Evolutionary conservation across 2,329 filamentous ascomycete species (phyloP).

Genomic region (Xylariaceae sp.): DNA sequence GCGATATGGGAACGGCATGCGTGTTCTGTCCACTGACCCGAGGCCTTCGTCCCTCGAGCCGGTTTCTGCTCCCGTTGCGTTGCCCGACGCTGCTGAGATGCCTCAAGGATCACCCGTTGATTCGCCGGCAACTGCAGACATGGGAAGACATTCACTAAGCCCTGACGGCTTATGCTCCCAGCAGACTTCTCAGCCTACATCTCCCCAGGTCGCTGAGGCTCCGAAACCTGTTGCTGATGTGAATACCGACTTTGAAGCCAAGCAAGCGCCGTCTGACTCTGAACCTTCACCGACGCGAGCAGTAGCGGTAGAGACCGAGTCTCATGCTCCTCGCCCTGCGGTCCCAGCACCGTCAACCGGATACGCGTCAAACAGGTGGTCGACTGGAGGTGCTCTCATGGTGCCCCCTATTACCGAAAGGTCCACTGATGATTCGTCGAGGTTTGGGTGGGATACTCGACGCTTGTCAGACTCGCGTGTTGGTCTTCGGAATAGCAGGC

Average conservation of each 20-base stretch:
- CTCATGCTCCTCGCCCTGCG: conserved; percentile 30
- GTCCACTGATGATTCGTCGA: conserved; percentile 40
- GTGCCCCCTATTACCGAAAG: conserved; percentile 41
- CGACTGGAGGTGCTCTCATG: conserved; percentile 47
- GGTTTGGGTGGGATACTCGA: conserved; percentile 35
- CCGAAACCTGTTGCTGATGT: conserved; percentile 6
- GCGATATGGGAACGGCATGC: conserved; percentile 47
- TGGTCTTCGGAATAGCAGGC: conserved; percentile 28
- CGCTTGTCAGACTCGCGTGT: neutral
- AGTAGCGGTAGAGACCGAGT: conserved; percentile 20
- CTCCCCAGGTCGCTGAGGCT: conserved; percentile 19
- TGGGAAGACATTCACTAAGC: conserved; percentile 18
- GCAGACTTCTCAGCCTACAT: conserved; percentile 20
- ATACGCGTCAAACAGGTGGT: conserved; percentile 55
- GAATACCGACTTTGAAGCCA: conserved; percentile 14
- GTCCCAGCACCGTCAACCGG: conserved; percentile 43
- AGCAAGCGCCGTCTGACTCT: conserved; percentile 17
- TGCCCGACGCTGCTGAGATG: conserved; percentile 18
- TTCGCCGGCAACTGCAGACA: conserved; percentile 15
- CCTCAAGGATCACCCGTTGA: conserved; percentile 17
- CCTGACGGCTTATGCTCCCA: conserved; percentile 22
- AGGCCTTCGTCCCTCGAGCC: conserved; percentile 32
- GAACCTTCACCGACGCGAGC: conserved; percentile 25
- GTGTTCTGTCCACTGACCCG: conserved; percentile 46
- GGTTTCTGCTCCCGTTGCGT: conserved; percentile 20